Evolutionary conservation across 768 basidiomycete species (phyloP).

Genomic region (Russula ochroleuca): DNA sequence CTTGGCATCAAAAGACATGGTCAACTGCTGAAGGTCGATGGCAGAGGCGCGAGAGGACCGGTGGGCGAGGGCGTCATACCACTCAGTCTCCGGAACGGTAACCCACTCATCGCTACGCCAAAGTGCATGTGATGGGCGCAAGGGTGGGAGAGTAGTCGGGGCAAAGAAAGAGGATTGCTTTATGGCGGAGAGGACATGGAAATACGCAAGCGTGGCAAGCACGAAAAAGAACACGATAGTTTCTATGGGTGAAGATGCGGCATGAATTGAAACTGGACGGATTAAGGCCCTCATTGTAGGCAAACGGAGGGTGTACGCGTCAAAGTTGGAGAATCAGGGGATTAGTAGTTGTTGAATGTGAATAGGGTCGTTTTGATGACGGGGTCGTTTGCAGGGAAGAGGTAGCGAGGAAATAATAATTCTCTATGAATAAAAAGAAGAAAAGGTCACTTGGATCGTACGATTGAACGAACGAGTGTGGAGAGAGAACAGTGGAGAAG

Average conservation of each 20-base stretch:
- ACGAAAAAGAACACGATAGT: conserved; percentile 88
- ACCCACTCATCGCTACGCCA: conserved; percentile 59
- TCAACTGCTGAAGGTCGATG: conserved; percentile 71
- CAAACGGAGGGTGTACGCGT: conserved; percentile 4
- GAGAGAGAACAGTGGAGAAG: conserved; percentile 1
- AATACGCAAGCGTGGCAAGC: conserved; percentile 89
- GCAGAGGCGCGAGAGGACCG: conserved; percentile 35
- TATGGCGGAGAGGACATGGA: conserved; percentile 86
- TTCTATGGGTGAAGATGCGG: conserved; percentile 77
- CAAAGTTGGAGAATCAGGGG: not conserved
- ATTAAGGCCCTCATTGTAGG: conserved; percentile 54
- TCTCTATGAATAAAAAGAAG: conserved; percentile 14
- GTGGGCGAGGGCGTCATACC: conserved; percentile 39
- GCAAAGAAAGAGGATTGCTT: conserved; percentile 83
- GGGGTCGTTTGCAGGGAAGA: not conserved
- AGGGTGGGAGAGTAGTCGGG: conserved; percentile 43
- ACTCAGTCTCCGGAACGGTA: conserved; percentile 50
- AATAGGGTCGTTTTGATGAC: not conserved
- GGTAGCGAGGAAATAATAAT: not conserved
- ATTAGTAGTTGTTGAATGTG: conserved; percentile 16
- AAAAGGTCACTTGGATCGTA: not conserved
- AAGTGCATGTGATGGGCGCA: conserved; percentile 55
- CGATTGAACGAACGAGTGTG: conserved; percentile 14
- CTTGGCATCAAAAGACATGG: conserved; percentile 50
- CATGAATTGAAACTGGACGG: conserved; percentile 64